Conservation (phyloP, 1,284 basidiomycete species). For the Psilocybe mexicana region DNA sequence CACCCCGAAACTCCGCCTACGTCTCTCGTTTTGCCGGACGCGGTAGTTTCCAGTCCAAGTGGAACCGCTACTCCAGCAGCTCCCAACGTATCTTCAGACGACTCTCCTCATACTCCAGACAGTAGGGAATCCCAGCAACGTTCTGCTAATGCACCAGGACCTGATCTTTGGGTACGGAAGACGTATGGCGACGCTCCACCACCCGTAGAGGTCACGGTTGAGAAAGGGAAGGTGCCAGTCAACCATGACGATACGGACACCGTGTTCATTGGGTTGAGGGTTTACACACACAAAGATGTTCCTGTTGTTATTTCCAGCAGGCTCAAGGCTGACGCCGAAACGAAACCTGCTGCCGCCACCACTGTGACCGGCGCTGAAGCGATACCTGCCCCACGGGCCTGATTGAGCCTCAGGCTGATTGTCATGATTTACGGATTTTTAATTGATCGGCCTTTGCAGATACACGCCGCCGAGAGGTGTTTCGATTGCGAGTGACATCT, state of each 20-base stretch:
- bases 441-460: too few species aligned
- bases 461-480: too few species aligned
- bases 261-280: constrained; percentile 40
- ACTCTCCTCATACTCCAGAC: neutral
- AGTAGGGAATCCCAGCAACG: neutral
- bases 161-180: neutral
- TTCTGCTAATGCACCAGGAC: neutral
- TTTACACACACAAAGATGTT: constrained; percentile 44
- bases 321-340: constrained; percentile 26
- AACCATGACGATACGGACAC: constrained; percentile 30
- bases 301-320: constrained; percentile 39
- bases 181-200: neutral
- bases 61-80: constrained; percentile 14
- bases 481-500: too few species aligned
- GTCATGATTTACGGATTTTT: too few species aligned
- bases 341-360: neutral
- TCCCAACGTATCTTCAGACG: constrained; percentile 4
- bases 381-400: too few species aligned
- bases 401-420: too few species aligned
- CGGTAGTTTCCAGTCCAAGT: constrained; percentile 1
- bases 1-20: neutral
- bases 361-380: too few species aligned
- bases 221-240: constrained; percentile 25
- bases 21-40: constrained; percentile 6
- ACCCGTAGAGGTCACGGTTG: neutral